Conservation (phyloP, 2,329 filamentous ascomycete species). For the Capronia americana region DNA sequence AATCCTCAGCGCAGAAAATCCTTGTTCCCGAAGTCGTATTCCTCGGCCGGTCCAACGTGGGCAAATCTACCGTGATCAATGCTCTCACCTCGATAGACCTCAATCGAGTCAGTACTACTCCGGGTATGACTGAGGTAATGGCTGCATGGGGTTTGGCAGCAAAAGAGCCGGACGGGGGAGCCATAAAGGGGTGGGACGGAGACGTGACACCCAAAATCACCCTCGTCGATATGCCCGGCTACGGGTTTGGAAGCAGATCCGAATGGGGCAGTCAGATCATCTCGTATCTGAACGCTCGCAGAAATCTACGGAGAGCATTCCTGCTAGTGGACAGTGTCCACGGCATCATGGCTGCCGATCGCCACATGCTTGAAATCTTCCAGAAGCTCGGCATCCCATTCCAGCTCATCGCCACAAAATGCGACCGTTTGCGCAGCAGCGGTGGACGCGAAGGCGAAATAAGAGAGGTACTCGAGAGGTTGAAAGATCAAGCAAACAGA, state of each 20-base stretch:
- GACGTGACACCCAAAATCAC: constrained; percentile 56
- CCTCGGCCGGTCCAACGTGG: constrained; percentile 73
- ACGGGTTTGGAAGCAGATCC: constrained; percentile 66
- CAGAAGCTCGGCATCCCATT: constrained; percentile 64
- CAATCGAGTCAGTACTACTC: constrained; percentile 49
- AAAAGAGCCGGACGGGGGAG: constrained; percentile 44
- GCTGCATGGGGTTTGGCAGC: constrained; percentile 69
- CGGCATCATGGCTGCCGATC: constrained; percentile 67
- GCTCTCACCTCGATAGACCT: constrained; percentile 57
- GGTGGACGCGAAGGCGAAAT: constrained; percentile 28
- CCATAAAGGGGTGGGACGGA: constrained; percentile 40
- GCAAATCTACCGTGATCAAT: constrained; percentile 72
- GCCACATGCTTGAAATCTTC: constrained; percentile 63
- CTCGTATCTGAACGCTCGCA: constrained; percentile 69
- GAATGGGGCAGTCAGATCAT: constrained; percentile 72
- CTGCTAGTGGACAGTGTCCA: constrained; percentile 69
- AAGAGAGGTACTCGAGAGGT: constrained; percentile 17
- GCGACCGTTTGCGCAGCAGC: constrained; percentile 62
- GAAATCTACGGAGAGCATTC: constrained; percentile 68
- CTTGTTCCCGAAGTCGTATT: constrained; percentile 67
- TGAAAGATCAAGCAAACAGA: constrained; percentile 22
- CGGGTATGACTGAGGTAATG: constrained; percentile 69
- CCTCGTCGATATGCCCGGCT: constrained; percentile 74
- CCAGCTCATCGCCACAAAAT: constrained; percentile 71
- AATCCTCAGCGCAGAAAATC: constrained; percentile 51